Percentiles rank a stretch among this genome's conserved stretches.
Evolutionary conservation across 495 filamentous ascomycete species (phyloP).

Genomic region (Pyrenopolyporus hunteri): DNA sequence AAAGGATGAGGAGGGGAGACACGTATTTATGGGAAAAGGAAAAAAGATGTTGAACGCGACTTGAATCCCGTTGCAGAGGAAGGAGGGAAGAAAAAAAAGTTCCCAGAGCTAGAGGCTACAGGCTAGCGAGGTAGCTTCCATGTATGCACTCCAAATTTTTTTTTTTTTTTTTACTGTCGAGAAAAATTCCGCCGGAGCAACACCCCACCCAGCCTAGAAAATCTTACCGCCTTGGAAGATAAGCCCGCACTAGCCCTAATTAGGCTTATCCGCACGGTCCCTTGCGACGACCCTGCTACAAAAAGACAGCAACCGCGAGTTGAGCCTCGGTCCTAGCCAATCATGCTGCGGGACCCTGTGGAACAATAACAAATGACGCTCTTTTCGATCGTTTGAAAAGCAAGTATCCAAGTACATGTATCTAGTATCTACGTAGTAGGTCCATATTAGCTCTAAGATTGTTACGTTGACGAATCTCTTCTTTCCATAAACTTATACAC

Average conservation of each 20-base stretch:
- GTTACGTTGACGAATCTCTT: no score
- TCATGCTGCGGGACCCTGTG: conserved; percentile 3
- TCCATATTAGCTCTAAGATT: no score
- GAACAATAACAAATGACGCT: conserved; percentile 25
- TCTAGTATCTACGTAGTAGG: neutral
- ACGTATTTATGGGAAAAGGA: conserved; percentile 2
- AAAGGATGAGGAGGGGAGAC: neutral
- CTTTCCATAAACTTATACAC: no score
- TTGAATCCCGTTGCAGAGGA: conserved; percentile 31
- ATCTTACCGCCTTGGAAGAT: conserved; percentile 29
- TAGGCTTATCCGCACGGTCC: conserved; percentile 29
- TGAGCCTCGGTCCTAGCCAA: conserved; percentile 10
- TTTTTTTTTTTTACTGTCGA: conserved; percentile 26
- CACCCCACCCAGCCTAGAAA: conserved; percentile 22
- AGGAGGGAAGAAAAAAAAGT: conserved; percentile 38
- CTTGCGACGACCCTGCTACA: neutral
- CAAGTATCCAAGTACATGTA: neutral
- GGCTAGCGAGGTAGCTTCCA: conserved; percentile 18
- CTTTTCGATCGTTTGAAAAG: neutral
- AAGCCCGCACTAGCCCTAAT: conserved; percentile 17
- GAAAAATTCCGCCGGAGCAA: conserved; percentile 36
- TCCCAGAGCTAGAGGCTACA: conserved; percentile 23
- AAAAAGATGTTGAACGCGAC: conserved; percentile 39
- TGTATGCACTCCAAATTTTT: conserved; percentile 33
- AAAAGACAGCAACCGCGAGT: conserved; percentile 1